phyloP scores from a whole-genome alignment of 2,329 filamentous ascomycete genomes.

The Calonectria honghensis region DNA sequence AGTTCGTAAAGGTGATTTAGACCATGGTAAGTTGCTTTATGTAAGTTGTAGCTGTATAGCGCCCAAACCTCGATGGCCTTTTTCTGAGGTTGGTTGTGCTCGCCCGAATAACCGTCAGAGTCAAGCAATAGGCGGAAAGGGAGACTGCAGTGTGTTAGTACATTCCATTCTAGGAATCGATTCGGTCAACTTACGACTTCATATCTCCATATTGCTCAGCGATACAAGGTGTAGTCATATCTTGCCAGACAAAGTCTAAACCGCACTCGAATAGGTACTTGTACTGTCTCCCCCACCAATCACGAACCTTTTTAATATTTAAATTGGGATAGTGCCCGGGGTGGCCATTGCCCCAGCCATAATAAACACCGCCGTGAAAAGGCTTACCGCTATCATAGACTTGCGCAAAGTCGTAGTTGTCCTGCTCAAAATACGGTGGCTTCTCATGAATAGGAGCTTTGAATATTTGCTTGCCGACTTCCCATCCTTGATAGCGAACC shows the following conservation, averaged over 20 bases:
- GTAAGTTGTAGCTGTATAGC: constrained; percentile 25
- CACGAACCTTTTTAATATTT: constrained; percentile 8
- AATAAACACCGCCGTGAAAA: constrained; percentile 28
- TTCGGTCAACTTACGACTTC: neutral
- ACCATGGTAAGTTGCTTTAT: constrained; percentile 31
- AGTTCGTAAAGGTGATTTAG: constrained; percentile 10
- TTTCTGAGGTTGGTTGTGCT: constrained; percentile 16
- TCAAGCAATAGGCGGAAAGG: constrained; percentile 20
- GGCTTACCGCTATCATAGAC: constrained; percentile 29
- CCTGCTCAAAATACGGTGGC: constrained; percentile 1
- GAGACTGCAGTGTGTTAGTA: neutral
- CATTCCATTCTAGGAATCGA: too few relatives aligned
- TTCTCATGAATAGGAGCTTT: constrained; percentile 11
- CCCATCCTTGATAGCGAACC: constrained; percentile 16
- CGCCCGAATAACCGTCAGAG: constrained; percentile 1
- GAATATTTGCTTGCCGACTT: constrained; percentile 10
- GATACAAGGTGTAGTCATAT: constrained; percentile 24
- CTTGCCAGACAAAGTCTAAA: constrained; percentile 30
- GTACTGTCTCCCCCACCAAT: constrained; percentile 28
- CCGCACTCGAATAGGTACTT: constrained; percentile 23
- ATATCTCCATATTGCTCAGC: constrained; percentile 26
- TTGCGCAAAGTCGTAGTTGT: constrained; percentile 10
- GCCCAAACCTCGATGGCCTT: constrained; percentile 32
- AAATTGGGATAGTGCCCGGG: constrained; percentile 26
- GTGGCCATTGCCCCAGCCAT: constrained; percentile 11